Evolutionary conservation across 2,329 filamentous ascomycete genomes (phyloP).

Genomic region (Colletotrichum noveboracense): DNA sequence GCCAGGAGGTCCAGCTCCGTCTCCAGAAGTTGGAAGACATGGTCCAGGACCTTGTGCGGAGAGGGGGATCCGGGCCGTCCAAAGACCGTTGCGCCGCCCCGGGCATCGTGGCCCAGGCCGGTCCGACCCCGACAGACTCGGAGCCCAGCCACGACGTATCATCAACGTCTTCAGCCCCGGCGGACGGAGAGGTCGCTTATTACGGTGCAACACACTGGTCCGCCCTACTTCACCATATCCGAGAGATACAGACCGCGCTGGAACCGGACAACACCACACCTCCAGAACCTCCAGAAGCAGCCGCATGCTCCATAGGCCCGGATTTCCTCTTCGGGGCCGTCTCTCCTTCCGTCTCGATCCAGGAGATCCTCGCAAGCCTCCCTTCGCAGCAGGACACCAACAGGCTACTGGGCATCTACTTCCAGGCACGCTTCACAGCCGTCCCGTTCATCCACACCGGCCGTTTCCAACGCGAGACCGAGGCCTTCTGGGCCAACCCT

Average conservation of each 20-base stretch:
- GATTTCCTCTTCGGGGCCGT: conserved; percentile 39
- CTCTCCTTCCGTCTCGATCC: conserved; percentile 27
- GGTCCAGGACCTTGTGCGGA: conserved; percentile 38
- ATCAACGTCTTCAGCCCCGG: neutral
- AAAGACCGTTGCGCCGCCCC: neutral
- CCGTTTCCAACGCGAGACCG: conserved; percentile 54
- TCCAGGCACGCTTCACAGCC: conserved; percentile 41
- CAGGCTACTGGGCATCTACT: conserved; percentile 41
- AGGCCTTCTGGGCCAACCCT: conserved; percentile 50
- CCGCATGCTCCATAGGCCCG: conserved; percentile 26
- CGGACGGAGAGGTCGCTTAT: conserved; percentile 27
- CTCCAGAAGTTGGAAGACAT: conserved; percentile 46
- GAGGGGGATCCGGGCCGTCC: neutral
- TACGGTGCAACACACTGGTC: conserved; percentile 46
- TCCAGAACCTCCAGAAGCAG: neutral
- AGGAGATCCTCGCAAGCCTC: conserved; percentile 36
- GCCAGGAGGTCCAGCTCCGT: conserved; percentile 42
- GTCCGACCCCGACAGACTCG: conserved; percentile 5
- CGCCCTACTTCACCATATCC: conserved; percentile 46
- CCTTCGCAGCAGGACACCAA: conserved; percentile 42
- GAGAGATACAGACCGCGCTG: conserved; percentile 43
- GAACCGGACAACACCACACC: neutral
- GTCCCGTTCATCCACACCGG: conserved; percentile 43
- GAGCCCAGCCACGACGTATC: neutral
- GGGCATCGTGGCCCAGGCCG: neutral